A percentile compares a stretch with the other conserved stretches of the same genome.
Evolutionary conservation across 352 stramenopile genomes (phyloP).

Genomic region (Pythium brassicae): DNA sequence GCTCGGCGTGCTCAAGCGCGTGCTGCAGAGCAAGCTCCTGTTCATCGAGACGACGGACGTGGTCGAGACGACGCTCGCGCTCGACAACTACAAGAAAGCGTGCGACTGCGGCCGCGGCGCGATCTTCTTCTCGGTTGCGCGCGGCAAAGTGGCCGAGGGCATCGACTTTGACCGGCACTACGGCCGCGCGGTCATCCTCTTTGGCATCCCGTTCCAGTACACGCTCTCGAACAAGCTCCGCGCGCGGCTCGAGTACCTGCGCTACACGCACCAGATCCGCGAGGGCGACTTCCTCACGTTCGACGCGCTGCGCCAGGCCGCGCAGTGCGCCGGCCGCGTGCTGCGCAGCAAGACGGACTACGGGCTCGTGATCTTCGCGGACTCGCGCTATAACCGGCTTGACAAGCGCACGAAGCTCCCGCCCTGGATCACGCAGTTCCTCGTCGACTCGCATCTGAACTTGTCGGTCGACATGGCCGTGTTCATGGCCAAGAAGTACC

Average conservation of each 20-base stretch:
- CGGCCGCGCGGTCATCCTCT: slow-evolving; percentile 96
- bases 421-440: slow-evolving; percentile 98
- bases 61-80: slow-evolving; percentile 97
- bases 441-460: slow-evolving; percentile 95
- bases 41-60: slow-evolving; percentile 99
- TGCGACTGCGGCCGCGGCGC: slow-evolving; percentile 95
- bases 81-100: slow-evolving; percentile 98
- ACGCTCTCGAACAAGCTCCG: slow-evolving; percentile 92
- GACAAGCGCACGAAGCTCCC: slow-evolving; percentile 98
- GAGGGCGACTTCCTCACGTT: slow-evolving; percentile 98
- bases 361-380: slow-evolving; percentile 97
- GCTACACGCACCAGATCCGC: slow-evolving; percentile 90
- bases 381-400: slow-evolving; percentile 96
- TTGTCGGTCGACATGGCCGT: slow-evolving; percentile 96
- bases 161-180: slow-evolving; percentile 99
- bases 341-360: slow-evolving; percentile 99
- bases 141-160: slow-evolving; percentile 98
- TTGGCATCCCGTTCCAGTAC: slow-evolving; percentile 99
- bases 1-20: slow-evolving; percentile 87
- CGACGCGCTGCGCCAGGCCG: slow-evolving; percentile 96
- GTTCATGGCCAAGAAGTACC: slow-evolving; percentile 93
- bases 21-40: slow-evolving; percentile 96
- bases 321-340: slow-evolving; percentile 97
- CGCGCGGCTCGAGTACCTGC: slow-evolving; percentile 96
- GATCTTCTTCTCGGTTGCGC: slow-evolving; percentile 98